Conservation (phyloP, 768 basidiomycete species). For the Leccinellum rugosiceps region DNA sequence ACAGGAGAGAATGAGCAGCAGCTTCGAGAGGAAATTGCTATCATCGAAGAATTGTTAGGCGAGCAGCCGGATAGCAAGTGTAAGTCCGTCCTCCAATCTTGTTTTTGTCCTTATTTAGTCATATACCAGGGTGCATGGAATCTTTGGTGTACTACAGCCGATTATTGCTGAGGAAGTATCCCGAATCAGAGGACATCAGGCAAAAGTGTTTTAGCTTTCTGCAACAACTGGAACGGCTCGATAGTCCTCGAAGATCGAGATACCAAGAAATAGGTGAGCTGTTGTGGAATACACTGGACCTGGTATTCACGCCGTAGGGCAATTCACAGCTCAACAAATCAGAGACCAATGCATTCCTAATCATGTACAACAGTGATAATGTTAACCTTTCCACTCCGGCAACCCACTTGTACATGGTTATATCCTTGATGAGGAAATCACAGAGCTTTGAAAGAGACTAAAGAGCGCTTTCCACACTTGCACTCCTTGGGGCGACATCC, state of each 20-base stretch:
- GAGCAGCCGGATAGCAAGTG: slow-evolving; percentile 95
- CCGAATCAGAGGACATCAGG: slow-evolving; percentile 36
- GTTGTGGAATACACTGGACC: not conserved
- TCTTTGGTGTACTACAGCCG: slow-evolving; percentile 82
- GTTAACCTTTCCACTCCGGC: too few species aligned
- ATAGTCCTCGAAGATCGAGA: slow-evolving; percentile 60
- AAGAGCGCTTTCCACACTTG: not conserved
- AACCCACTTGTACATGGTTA: not conserved
- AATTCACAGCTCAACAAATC: slow-evolving; percentile 23
- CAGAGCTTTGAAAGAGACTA: not conserved
- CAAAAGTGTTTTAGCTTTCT: slow-evolving; percentile 52
- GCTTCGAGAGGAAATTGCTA: slow-evolving; percentile 69
- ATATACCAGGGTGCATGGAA: slow-evolving; percentile 83
- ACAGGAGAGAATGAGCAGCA: slow-evolving; percentile 57
- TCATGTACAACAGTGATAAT: slow-evolving; percentile 1
- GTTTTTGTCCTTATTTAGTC: not conserved
- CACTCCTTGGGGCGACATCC: not conserved
- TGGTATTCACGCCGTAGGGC: not conserved
- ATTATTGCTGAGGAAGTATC: slow-evolving; percentile 54
- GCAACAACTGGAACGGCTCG: slow-evolving; percentile 55
- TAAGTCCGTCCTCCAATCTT: slow-evolving; percentile 33
- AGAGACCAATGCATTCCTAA: not conserved
- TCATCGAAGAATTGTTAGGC: slow-evolving; percentile 79
- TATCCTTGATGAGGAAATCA: not conserved
- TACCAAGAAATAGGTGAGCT: slow-evolving; percentile 65